Evolutionary conservation across 176 grass and related monocot species (phyloP), one percentile per base, ranked within the genome.

Genomic region (Juncus effusus): DNA sequence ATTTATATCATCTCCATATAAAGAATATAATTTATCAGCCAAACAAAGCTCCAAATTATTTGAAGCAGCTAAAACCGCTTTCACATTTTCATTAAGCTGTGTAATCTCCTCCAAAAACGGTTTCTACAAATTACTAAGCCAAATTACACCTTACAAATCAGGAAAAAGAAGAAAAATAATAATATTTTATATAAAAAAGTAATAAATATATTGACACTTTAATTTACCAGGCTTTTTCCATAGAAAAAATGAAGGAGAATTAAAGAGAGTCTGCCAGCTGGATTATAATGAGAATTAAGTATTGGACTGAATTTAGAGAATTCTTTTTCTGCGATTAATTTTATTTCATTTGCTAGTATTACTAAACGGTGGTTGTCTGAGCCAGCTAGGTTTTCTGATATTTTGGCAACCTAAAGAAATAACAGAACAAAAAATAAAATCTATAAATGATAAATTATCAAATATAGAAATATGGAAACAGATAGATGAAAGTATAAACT

Each of bases 171-270:
- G 42, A 13, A 71, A 54, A 72, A 47, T 47, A 45, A 45, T 45
- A 47, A 47, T 47, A 47, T 5, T 47, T 47, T 47, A 47, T 6
- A 47, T 47, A 0, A 47, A 28, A 28, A 28, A 28, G 19, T 28
- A 28, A 28, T 28, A 28, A 28, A 28, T 28, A 28, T 28, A 28
- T 28, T 28, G 19, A 28, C 19, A 28, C 19, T 28, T 28, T 28
- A 51, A 84, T 81, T 90, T 61, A 96, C 91, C 81, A 96, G 69
- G 68, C 78, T 81, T 75, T 87, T 65, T 38, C 84, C 83, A 85
- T 90, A 90, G 63, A 90, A 65, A 53, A 80, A 76, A 45, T 96
- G 91, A 44, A 87, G 61, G 41, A 90, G 61, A 75, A 78, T 59
- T 61, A 90, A 51, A 78, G 81, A 80, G 63, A 87, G 61, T 58